Evolutionary conservation across 805 yeast genomes (phyloP).

Genomic region (Debaryomyces maramus): DNA sequence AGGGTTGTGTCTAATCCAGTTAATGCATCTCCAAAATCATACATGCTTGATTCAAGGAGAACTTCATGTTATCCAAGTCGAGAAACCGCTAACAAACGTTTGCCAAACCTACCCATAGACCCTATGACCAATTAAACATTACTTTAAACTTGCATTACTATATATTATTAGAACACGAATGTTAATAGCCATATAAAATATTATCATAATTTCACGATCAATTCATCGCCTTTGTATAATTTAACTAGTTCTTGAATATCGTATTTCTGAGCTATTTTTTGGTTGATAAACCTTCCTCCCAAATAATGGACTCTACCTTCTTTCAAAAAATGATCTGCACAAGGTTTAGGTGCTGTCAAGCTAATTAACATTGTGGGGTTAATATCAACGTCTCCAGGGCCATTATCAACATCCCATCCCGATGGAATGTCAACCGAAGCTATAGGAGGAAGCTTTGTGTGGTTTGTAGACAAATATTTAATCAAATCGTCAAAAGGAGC

Average conservation of each 20-base stretch:
- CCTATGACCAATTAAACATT: no score
- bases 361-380: conserved; percentile 73
- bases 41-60: no score
- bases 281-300: conserved; percentile 86
- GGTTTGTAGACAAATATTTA: conserved; percentile 19
- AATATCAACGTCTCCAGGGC: conserved; percentile 56
- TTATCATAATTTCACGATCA: conserved; percentile 36
- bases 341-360: conserved; percentile 93
- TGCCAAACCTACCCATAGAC: no score
- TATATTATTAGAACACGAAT: no score
- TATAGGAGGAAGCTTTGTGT: conserved; percentile 57
- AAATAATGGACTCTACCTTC: conserved; percentile 58
- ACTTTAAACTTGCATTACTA: no score
- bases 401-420: conserved; percentile 95
- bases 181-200: no score
- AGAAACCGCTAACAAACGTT: no score
- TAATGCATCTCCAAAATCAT: no score
- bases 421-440: conserved; percentile 90
- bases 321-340: conserved; percentile 51
- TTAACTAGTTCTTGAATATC: conserved; percentile 53
- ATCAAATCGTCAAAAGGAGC: conserved; percentile 63
- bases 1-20: no score
- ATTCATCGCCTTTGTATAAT: conserved; percentile 32
- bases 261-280: conserved; percentile 66
- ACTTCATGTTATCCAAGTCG: no score